Conservation (phyloP, 1,284 basidiomycete genomes). For the Ceraceosorus guamensis region DNA sequence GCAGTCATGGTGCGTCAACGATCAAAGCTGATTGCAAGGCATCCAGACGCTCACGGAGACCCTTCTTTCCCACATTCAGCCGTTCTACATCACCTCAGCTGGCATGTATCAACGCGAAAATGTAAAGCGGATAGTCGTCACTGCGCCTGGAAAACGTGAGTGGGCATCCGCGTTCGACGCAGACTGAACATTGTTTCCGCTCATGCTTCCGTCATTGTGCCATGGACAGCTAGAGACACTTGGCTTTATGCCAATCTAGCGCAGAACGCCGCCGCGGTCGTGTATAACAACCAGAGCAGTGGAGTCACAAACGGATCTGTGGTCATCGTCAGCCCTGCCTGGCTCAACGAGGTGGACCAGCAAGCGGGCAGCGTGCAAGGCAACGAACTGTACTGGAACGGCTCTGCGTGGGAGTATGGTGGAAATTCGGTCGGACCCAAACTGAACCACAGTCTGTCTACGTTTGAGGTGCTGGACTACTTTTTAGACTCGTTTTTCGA, state of each 20-base stretch:
- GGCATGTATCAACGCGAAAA: constrained; percentile 18
- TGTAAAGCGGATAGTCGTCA: constrained; percentile 36
- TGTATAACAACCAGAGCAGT: constrained; percentile 16
- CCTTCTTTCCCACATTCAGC: too few relatives aligned
- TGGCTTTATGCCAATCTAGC: neutral
- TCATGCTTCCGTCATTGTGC: constrained; percentile 2
- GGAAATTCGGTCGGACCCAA: constrained; percentile 20
- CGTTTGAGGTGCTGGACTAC: constrained; percentile 33
- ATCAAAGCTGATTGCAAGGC: too few relatives aligned
- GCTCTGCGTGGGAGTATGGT: constrained; percentile 36
- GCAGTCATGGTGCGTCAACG: too few relatives aligned
- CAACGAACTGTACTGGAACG: constrained; percentile 26
- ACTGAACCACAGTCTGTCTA: constrained; percentile 18
- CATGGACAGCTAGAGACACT: too few relatives aligned
- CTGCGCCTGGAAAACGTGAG: constrained; percentile 25
- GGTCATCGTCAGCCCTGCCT: constrained; percentile 28
- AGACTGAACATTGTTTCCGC: neutral
- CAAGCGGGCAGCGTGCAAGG: constrained; percentile 19
- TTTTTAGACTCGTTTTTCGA: constrained; percentile 31
- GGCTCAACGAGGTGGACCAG: constrained; percentile 31
- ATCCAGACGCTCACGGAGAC: too few relatives aligned
- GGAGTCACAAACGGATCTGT: constrained; percentile 16
- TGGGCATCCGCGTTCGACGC: neutral
- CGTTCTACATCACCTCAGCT: constrained; percentile 31
- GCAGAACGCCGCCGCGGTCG: constrained; percentile 22